A percentile compares a stretch with the other conserved stretches of the same genome.
These are phyloP conservation scores for Avena eriantha DNA, from an alignment of 176 grass and related monocot species.

Conservation along the genomic window DNA sequence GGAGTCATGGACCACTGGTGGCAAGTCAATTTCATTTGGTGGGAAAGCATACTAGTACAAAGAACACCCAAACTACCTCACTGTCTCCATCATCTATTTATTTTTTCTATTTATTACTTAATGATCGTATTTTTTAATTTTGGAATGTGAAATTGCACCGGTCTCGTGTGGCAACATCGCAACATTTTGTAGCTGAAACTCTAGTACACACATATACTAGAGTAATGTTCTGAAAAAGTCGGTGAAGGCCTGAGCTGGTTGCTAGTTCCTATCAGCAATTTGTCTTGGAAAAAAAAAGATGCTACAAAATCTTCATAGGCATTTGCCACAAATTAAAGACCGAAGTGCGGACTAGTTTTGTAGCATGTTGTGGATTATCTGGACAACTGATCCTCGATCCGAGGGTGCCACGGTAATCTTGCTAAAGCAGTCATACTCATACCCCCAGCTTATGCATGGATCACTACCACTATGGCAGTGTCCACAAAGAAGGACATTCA, in stretches of 20 bases:
- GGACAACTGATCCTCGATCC: not conserved
- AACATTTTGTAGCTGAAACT: not conserved
- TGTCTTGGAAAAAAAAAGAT: not conserved
- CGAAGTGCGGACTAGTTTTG: not conserved
- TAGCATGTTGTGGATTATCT: not conserved
- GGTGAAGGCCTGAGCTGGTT: not conserved
- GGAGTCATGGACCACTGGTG: conserved; percentile 45
- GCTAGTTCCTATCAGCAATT: conserved; percentile 8
- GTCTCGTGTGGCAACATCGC: not conserved
- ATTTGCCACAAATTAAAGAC: not conserved
- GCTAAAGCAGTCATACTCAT: not conserved
- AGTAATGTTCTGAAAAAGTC: not conserved
- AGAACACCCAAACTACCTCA: conserved; percentile 18
- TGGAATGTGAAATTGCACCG: not conserved
- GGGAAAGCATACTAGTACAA: conserved; percentile 38
- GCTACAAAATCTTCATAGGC: not conserved
- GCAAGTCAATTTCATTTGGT: conserved; percentile 61
- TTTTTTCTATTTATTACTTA: not conserved
- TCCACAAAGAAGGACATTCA: conserved; percentile 20
- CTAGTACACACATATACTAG: not conserved
- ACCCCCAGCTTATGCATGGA: not conserved
- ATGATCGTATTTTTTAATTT: not conserved
- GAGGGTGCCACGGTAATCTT: not conserved
- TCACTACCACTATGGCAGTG: conserved; percentile 32
- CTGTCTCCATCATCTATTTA: conserved; percentile 22